Percentiles rank a stretch among this genome's conserved stretches.
Evolutionary conservation across 2,329 filamentous ascomycete genomes (phyloP).

Genomic region (Aspergillus caelatus): DNA sequence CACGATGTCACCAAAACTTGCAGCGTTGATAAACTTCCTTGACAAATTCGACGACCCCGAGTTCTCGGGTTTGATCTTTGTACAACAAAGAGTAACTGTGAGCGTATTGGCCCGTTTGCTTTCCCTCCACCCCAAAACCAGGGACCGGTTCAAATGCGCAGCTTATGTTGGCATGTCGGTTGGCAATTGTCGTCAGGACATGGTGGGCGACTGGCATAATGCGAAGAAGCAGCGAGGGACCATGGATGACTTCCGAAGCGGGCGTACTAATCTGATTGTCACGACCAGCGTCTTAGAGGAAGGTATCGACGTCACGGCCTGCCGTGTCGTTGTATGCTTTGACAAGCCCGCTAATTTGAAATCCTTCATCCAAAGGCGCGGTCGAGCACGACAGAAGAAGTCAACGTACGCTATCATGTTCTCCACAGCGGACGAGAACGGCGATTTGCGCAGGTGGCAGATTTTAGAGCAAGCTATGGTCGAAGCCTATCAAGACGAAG

Average conservation of each 20-base stretch:
- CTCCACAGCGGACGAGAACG: slow-evolving; percentile 36
- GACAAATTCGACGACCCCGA: slow-evolving; percentile 47
- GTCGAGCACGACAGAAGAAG: slow-evolving; percentile 60
- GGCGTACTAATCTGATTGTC: slow-evolving; percentile 60
- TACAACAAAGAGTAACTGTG: slow-evolving; percentile 63
- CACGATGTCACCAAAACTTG: slow-evolving; percentile 61
- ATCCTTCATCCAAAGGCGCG: slow-evolving; percentile 67
- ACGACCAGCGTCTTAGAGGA: slow-evolving; percentile 63
- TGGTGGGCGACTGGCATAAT: slow-evolving; percentile 54
- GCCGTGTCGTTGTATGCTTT: slow-evolving; percentile 67
- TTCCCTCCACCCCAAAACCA: slow-evolving; percentile 51
- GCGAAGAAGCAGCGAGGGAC: slow-evolving; percentile 53
- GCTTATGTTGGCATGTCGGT: slow-evolving; percentile 52
- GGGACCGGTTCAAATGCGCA: slow-evolving; percentile 48
- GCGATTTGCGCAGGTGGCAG: slow-evolving; percentile 59
- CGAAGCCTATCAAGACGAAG: slow-evolving; percentile 66
- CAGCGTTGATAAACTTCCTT: slow-evolving; percentile 58
- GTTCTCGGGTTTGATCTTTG: slow-evolving; percentile 67
- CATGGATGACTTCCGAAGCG: slow-evolving; percentile 57
- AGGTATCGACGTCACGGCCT: slow-evolving; percentile 64
- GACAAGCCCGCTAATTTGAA: slow-evolving; percentile 64
- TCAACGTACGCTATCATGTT: slow-evolving; percentile 60
- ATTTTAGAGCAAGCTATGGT: slow-evolving; percentile 74
- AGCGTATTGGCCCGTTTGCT: slow-evolving; percentile 63
- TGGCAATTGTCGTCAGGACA: slow-evolving; percentile 45